phyloP scores from a whole-genome alignment of 495 filamentous ascomycete genomes.

The Ascodesmis nigricans region DNA sequence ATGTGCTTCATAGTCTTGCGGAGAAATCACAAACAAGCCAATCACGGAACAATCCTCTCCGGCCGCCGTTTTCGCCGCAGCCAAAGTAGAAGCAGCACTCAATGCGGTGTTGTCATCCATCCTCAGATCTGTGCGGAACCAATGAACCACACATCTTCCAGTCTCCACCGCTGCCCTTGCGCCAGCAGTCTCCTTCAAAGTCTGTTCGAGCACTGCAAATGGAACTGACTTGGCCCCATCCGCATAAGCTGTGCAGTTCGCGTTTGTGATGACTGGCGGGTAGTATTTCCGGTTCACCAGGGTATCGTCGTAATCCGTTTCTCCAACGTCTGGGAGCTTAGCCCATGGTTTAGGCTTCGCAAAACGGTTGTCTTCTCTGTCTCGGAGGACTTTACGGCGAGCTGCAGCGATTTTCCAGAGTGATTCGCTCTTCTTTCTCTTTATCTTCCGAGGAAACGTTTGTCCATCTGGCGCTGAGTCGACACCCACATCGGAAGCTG shows the following conservation, averaged over 20 bases:
- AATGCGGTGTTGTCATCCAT: constrained; percentile 53
- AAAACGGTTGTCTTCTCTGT: no score
- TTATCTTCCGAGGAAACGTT: no score
- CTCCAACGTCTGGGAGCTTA: background rate
- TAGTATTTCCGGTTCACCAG: constrained; percentile 65
- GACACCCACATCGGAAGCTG: no score
- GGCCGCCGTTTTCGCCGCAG: constrained; percentile 22
- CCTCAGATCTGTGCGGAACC: constrained; percentile 75
- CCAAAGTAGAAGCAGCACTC: constrained; percentile 41
- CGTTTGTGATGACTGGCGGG: constrained; percentile 62
- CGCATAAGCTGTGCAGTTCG: constrained; percentile 48
- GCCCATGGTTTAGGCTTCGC: no score
- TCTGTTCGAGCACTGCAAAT: constrained; percentile 36
- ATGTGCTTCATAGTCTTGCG: constrained; percentile 72
- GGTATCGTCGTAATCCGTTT: constrained; percentile 28
- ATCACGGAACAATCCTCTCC: constrained; percentile 39
- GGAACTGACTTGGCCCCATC: constrained; percentile 43
- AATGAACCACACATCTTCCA: constrained; percentile 55
- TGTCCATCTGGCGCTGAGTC: no score
- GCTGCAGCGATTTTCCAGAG: no score
- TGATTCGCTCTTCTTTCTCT: no score
- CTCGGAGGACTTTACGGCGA: no score
- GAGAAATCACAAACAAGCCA: constrained; percentile 58
- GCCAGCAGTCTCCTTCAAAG: constrained; percentile 31
- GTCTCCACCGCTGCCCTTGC: constrained; percentile 27